Conservation (phyloP, 2,329 filamentous ascomycete species). For the Pseudocercospora crystallina region DNA sequence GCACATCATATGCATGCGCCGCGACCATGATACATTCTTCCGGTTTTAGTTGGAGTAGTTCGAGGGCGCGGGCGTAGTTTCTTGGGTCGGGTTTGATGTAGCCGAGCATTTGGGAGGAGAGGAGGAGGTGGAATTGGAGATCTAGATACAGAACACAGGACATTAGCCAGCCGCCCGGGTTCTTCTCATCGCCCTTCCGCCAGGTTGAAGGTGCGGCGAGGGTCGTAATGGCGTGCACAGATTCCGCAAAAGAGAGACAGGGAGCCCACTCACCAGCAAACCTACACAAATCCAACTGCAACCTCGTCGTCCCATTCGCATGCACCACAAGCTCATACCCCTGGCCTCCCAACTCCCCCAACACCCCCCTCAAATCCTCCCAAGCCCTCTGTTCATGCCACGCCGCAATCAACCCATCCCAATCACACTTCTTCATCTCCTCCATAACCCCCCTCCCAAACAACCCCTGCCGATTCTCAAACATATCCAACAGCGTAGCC, state of each 20-base stretch:
- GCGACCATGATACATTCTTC: constrained; percentile 56
- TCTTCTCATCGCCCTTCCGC: too few species aligned
- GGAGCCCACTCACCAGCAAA: constrained; percentile 46
- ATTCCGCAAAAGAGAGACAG: too few species aligned
- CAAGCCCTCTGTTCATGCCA: constrained; percentile 55
- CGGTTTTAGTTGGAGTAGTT: constrained; percentile 45
- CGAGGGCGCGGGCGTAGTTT: constrained; percentile 48
- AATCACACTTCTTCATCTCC: too few species aligned
- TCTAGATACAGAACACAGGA: not conserved
- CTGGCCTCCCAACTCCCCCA: constrained; percentile 39
- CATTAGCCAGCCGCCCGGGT: too few species aligned
- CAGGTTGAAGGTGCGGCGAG: too few species aligned
- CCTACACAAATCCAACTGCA: constrained; percentile 54
- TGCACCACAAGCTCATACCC: constrained; percentile 46
- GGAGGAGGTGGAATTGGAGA: constrained; percentile 52
- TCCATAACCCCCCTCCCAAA: too few species aligned
- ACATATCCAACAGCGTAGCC: constrained; percentile 40
- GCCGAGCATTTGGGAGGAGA: constrained; percentile 54
- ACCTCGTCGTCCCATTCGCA: constrained; percentile 56
- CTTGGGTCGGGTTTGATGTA: constrained; percentile 51
- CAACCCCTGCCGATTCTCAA: constrained; percentile 21
- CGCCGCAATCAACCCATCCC: constrained; percentile 18
- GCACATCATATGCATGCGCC: constrained; percentile 49
- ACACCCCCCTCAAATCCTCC: constrained; percentile 50
- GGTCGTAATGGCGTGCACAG: too few species aligned